These are phyloP conservation scores for Polygonum maritimum DNA, from an alignment of 148 eudicot genomes.

Conservation along the genomic window DNA sequence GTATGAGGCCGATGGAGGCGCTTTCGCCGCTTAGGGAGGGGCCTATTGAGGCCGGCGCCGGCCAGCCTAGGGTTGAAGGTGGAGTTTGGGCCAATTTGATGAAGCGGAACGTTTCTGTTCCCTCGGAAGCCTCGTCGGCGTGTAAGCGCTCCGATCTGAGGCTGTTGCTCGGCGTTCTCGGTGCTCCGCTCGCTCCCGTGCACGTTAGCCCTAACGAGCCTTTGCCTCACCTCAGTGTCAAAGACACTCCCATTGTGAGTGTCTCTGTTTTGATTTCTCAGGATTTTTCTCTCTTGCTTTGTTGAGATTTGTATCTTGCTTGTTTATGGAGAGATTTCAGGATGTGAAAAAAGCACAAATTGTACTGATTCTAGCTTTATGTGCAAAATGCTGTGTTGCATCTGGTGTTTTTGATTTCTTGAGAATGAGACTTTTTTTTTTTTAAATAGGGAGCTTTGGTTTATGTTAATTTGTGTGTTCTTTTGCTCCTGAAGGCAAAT, in stretches of 20 bases:
- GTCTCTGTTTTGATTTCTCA: neutral
- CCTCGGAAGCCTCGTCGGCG: constrained; percentile 7
- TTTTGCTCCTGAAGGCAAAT: neutral
- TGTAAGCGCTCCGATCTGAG: constrained; percentile 72
- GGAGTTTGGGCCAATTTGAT: constrained; percentile 33
- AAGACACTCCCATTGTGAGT: constrained; percentile 89
- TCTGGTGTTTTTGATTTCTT: neutral
- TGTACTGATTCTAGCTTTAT: neutral
- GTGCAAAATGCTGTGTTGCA: neutral
- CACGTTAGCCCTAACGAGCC: constrained; percentile 60
- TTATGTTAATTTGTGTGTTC: neutral
- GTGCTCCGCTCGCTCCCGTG: constrained; percentile 94
- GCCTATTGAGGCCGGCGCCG: constrained; percentile 51
- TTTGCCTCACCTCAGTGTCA: constrained; percentile 73
- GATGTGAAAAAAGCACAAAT: neutral
- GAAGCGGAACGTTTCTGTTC: constrained; percentile 26
- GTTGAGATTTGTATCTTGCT: constrained; percentile 5
- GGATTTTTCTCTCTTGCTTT: constrained; percentile 9
- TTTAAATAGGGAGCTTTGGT: neutral
- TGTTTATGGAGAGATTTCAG: neutral
- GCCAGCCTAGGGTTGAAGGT: constrained; percentile 33
- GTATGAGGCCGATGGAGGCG: constrained; percentile 39
- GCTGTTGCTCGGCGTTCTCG: constrained; percentile 74
- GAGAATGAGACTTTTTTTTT: neutral
- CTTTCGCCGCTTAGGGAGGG: constrained; percentile 69